Evolutionary conservation across 129 eudicot genomes (phyloP), one percentile per base, ranked within the genome.

Genomic region (Lactuca saligna): DNA sequence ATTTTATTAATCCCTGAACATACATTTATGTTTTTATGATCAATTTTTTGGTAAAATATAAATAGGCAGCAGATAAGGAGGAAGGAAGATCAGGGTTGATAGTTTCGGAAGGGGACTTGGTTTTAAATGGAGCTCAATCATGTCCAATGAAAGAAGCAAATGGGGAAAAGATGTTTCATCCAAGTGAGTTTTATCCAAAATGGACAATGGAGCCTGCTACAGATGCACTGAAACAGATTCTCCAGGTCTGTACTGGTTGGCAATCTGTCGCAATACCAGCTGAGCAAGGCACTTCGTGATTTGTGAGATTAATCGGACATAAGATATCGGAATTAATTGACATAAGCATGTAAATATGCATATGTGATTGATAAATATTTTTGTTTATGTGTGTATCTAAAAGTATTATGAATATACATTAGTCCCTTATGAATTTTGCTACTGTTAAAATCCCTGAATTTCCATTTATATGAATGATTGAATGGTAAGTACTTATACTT

Each of bases 131-230:
- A 41, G 87, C 97, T 34, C 82, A 83, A 65, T 62, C 82, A 7
- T 76, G 85, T 37, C 78, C 80, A 59, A 15, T 54, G 66, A 61
- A 78, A 51, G 81, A 60, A 53, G 54, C 61, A 12, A 51, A 63
- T 70, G 88, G 83, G 64, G 83, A 81, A 41, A 63, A 58, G 31
- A 67, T 84, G 63, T 93, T 86, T 41, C 88, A 89, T 73, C 97
- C 98, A 2, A 76, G 80, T 56, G 95, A 91, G 64, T 89, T 76
- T 71, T 89, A 93, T 56, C 78, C 86, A 5, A 50, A 50, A 42
- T 93, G 98, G 97, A 86, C 95, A n/a, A 65, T 87, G 31, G 92
- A 85, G 76, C 57, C 95, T 0, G 87, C 95, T 41, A 66, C 92
- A 4, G 98, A 93, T 57, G 80, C 96, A 5, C 81, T 93, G 56